These are phyloP conservation scores for Pelargonium cotyledonis DNA, from an alignment of 441 rosid genomes.

Conservation along the genomic window DNA sequence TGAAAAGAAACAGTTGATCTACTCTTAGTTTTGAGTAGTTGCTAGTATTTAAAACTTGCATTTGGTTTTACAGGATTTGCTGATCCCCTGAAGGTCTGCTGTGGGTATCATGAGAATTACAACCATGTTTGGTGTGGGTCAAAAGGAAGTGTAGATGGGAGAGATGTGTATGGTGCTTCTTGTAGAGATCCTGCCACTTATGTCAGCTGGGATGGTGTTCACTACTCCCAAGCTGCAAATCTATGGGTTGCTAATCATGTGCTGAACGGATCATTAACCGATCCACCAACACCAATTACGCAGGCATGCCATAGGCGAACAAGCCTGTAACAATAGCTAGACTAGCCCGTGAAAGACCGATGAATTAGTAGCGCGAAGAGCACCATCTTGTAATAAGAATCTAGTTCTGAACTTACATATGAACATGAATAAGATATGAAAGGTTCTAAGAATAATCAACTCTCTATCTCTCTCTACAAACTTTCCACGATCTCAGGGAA, in stretches of 20 bases:
- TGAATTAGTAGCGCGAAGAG: not conserved
- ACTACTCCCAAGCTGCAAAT: conserved; percentile 73
- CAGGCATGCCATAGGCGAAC: not conserved
- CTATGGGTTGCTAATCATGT: conserved; percentile 63
- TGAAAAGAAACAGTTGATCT: not conserved
- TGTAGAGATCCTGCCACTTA: conserved; percentile 55
- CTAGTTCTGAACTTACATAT: no score
- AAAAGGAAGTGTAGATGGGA: conserved; percentile 48
- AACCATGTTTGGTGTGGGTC: conserved; percentile 82
- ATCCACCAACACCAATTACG: conserved; percentile 51
- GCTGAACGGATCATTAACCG: conserved; percentile 51
- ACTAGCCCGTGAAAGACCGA: no score
- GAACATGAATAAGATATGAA: not conserved
- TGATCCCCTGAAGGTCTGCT: conserved; percentile 69
- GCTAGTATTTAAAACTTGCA: not conserved
- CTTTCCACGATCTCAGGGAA: not conserved
- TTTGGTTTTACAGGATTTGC: conserved; percentile 43
- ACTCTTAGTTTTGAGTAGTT: not conserved
- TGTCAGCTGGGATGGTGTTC: conserved; percentile 87
- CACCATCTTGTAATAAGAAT: not conserved
- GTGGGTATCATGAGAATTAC: conserved; percentile 68
- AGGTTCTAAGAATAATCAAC: not conserved
- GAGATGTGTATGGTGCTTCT: conserved; percentile 47
- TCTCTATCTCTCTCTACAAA: not conserved
- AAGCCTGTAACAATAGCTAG: not conserved